These are phyloP conservation scores for Linum lewisii DNA, from an alignment of 345 rosid species.

Conservation along the genomic window DNA sequence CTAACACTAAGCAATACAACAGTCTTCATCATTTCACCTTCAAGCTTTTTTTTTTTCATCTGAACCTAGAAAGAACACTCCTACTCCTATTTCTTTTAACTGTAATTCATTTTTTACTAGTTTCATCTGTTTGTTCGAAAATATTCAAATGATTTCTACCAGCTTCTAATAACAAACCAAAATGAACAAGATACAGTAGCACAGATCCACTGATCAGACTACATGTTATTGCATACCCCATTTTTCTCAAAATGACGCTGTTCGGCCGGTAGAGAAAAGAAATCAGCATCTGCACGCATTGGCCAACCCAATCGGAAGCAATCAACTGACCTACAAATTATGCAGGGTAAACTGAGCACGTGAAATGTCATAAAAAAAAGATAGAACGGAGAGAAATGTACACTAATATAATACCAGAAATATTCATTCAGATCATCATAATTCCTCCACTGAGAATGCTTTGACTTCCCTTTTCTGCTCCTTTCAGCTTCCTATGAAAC, in stretches of 20 bases:
- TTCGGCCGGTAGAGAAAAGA: conserved; percentile 45
- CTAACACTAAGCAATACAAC: too few relatives aligned
- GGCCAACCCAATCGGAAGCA: conserved; percentile 99
- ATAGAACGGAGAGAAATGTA: not conserved
- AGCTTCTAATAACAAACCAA: too few relatives aligned
- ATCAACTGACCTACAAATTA: conserved; percentile 70
- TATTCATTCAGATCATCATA: conserved; percentile 96
- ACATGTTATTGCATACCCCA: conserved; percentile 34
- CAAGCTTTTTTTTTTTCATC: too few relatives aligned
- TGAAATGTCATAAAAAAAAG: not conserved
- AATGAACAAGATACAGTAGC: not conserved
- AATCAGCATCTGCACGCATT: conserved; percentile 94
- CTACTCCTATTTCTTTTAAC: too few relatives aligned
- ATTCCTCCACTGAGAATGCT: conserved; percentile 99
- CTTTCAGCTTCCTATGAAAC: conserved; percentile 68
- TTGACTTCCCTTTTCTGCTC: conserved; percentile 77
- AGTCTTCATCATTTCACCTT: too few relatives aligned
- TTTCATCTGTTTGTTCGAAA: not conserved
- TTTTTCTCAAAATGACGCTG: conserved; percentile 32
- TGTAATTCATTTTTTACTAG: not conserved
- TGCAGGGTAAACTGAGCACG: conserved; percentile 11
- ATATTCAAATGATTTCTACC: not conserved
- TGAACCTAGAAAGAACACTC: too few relatives aligned
- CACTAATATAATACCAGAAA: conserved; percentile 55
- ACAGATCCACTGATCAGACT: not conserved